Base-by-base conservation (phyloP, 495 filamentous ascomycete genomes). In the Xylaria palmicola region DNA sequence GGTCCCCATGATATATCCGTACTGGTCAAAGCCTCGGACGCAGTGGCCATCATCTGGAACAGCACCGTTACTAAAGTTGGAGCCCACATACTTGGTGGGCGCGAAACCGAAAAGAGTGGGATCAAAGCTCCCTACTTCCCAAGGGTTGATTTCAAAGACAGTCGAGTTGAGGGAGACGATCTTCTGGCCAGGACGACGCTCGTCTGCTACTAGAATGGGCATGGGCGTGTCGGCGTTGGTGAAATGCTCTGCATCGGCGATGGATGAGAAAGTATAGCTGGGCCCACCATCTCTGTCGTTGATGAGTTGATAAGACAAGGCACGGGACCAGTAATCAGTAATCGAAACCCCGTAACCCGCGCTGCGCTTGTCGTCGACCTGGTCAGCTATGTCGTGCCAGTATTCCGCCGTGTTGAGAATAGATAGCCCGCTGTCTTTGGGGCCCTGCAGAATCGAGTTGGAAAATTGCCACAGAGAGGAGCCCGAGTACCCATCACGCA, bases 301-400 rank as follows among this genome's bases (percentile, higher is more conserved):
- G 68, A 97, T 83, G 56, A 98, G 82, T 69, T 98, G 94, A 65
- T 86, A 92, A 24, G 88, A 86, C 20, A 98, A 79, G 12, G 88
- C 89, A 32, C 92, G 87, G 15, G 76, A 78, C 93, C 93, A 97
- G 67, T 91, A 91, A 76, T 98, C 93, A 0, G 94, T 97, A 59
- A 98, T 79, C 1, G 89, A 86, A 27, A 81, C 83, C 39, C 91
- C 81, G 73, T 85, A 96, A 6, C 89, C 89, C 17, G 89, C 90
- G 36, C 88, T 69, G 6, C 64, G 49, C 79, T 97, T 98, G 7
- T 60, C 75, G 0, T 72, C 66, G 8, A 96, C 90, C 44, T 86
- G 83, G 9, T 84, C 66, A 3, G 74, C 63, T 15, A 98, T 71
- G 34, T 86, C 78, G 20, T 72, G 72, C 74, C 87, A 97, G 72